These are phyloP conservation scores for Penicillium sp. DNA, from an alignment of 2,329 filamentous ascomycete genomes.

Conservation along the genomic window DNA sequence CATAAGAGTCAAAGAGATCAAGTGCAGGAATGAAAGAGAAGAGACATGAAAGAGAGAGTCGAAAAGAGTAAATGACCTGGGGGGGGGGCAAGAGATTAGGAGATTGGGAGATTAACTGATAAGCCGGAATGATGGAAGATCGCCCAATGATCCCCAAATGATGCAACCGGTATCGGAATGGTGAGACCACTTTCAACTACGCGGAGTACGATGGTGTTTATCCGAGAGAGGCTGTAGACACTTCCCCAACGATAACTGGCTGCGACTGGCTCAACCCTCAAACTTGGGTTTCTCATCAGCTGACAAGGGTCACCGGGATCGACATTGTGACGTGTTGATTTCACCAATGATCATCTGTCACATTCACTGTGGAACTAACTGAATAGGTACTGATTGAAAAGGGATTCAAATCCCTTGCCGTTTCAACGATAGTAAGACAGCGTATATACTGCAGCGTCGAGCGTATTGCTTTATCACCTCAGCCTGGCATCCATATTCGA, in stretches of 20 bases:
- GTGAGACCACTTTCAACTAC: slow-evolving; percentile 2
- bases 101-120: slow-evolving; percentile 7
- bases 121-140: slow-evolving; percentile 5
- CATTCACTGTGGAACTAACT: not conserved
- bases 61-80: not conserved
- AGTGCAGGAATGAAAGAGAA: not conserved
- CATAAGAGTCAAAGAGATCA: not conserved
- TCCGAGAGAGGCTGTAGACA: too few species aligned
- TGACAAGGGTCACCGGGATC: slow-evolving; percentile 37
- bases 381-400: not conserved
- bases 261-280: too few species aligned
- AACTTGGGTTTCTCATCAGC: not conserved
- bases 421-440: not conserved
- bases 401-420: too few species aligned
- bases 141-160: slow-evolving; percentile 19
- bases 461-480: not conserved
- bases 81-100: not conserved
- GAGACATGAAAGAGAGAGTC: not conserved
- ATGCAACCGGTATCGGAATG: slow-evolving; percentile 15
- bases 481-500: not conserved
- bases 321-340: slow-evolving; percentile 19
- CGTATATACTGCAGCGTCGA: not conserved
- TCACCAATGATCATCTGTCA: not conserved
- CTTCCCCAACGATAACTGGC: not conserved
- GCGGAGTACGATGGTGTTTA: not conserved